Base-by-base conservation (phyloP, 805 yeast genomes). In the Vanderwaltozyma polyspora region DNA sequence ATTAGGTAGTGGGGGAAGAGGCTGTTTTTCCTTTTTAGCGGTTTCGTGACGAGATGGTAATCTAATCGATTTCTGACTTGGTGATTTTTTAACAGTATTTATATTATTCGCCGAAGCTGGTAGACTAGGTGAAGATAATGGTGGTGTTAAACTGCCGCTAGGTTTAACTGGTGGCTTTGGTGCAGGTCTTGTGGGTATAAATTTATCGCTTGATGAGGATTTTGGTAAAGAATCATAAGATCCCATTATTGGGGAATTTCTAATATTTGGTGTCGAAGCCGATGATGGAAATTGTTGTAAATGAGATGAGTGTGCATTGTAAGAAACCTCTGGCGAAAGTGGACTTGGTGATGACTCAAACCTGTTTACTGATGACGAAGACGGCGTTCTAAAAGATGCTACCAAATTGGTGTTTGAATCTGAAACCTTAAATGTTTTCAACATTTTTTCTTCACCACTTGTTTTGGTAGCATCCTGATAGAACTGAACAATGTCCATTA, bases 401-500 rank as follows among this genome's bases (percentile, higher is more conserved):
- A 59, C 50, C 8, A 10, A 21, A 18, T 19, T 31, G 6, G n/a
- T 22, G 5, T 37, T 28, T 7, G 35, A 28, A 14, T 25, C 29
- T 6, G 39, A 34, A 2, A 46, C 48, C 25, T 58, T 54, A 34
- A 60, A 63, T 28, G 66, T 63, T 40, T 60, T 61, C 42, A 63
- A 59, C 5, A 57, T 59, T 36, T 60, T 62, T 21, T 62, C 66
- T 26, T 64, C 65, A 4, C 63, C 63, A 31, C 56, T 62, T 2
- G 54, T 39, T 29, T 64, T 66, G 0, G 69, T 61, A 19, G 62
- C 67, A 44, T 76, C 80, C 49, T 77, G 83, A 57, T 85, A 85
- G 52, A 85, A 85, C 29, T 83, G 85, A 19, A 85, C 85, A 39
- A 83, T 86, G 49, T 85, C 94, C 68, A 80, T 80, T 5, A 91